Evolutionary conservation across 1,284 basidiomycete species (phyloP), one percentile per base, ranked within the genome.

Genomic region (Boletellus sp.): DNA sequence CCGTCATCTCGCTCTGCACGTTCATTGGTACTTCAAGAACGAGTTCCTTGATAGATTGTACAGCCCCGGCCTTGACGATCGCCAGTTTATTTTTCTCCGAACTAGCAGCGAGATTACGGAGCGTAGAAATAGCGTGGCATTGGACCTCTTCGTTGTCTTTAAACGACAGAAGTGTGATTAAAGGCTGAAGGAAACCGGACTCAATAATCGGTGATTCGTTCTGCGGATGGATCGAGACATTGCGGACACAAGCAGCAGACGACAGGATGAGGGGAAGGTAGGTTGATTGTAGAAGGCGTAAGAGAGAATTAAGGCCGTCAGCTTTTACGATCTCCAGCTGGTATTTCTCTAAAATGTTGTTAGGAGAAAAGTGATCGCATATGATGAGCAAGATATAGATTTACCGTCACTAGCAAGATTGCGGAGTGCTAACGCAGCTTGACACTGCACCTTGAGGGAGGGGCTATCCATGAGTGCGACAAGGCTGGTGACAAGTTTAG

Each of bases 151-250:
- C 96, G 65, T 99, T 99, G 69, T 99, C 96, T 68, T 91, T 97
- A 74, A 99, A 99, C 5, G 93, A 93, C 32, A 99, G 76, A 30
- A 99, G 79, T 63, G 93, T 94, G 67, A 99, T 98, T 34, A 99
- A 74, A 2, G 96, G 96, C 62, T 94, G 87, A 45, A 99, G 73
- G 77, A 99, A 99, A 20, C 94, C 94, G 34, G 92, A 92, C 61
- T 99, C 96, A 67, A 99, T 99, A 68, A 99, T 99, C 14, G 96
- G 96, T 0, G 94, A 96, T 69, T 99, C 96, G 74, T 99, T 99
- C 65, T 87, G 84, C 0, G 96, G 96, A 67, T 99, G 96, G 53
- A 99, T 99, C 8, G 95, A 98, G 17, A 99, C 96, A 63, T 99
- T 99, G 52, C 96, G 90, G 29, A 99, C 96, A 66, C 96, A 99